Conservation (phyloP, 148 eudicot genomes). For the Talinum fruticosum region DNA sequence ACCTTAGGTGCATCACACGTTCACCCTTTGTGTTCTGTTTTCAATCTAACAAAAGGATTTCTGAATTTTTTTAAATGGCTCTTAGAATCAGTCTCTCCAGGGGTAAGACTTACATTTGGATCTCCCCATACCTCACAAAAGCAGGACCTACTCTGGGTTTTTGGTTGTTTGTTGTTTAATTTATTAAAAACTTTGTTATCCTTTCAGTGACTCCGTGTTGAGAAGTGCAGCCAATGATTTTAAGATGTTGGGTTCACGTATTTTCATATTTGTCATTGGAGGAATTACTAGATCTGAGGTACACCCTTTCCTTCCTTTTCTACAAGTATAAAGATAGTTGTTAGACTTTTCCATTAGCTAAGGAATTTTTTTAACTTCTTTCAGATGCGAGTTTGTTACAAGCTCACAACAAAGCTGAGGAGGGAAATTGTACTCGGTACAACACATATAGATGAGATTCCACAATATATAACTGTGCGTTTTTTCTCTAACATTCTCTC, state of each 20-base stretch:
- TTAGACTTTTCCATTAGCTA: conserved; percentile 1
- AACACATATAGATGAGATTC: conserved; percentile 82
- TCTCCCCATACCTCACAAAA: too few relatives aligned
- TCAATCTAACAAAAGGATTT: too few relatives aligned
- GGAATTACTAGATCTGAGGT: conserved; percentile 99
- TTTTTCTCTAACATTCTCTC: neutral
- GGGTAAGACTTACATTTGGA: too few relatives aligned
- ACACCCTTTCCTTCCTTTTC: conserved; percentile 9
- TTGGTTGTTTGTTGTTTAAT: too few relatives aligned
- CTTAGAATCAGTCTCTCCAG: too few relatives aligned
- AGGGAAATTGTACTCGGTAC: conserved; percentile 91
- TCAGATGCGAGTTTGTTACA: conserved; percentile 93
- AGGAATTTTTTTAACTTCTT: conserved; percentile 15
- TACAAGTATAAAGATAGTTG: neutral
- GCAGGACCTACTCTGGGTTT: too few relatives aligned
- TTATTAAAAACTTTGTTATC: neutral
- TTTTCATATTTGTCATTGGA: conserved; percentile 81
- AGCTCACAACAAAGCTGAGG: conserved; percentile 79
- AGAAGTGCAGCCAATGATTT: conserved; percentile 52
- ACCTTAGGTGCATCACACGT: neutral
- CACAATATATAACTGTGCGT: conserved; percentile 65
- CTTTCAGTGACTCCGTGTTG: conserved; percentile 69
- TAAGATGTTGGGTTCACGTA: conserved; percentile 87
- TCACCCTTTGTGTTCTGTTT: too few relatives aligned
- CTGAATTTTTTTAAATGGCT: too few relatives aligned